Conservation (phyloP, 2,329 filamentous ascomycete species). For the Pezicula radicicola region DNA sequence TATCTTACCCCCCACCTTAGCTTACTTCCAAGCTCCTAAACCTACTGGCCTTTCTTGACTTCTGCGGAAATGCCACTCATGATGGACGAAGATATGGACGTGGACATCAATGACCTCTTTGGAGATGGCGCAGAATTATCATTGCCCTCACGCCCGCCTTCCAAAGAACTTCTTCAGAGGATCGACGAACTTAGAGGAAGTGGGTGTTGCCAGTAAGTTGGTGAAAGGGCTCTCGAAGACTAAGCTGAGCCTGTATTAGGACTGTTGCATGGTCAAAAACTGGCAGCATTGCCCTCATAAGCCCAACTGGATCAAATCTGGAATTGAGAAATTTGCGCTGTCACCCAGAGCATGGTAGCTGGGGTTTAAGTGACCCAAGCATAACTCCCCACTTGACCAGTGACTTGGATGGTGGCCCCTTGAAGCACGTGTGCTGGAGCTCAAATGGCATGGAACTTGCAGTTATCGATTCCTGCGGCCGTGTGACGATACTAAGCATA, state of each 20-base stretch:
- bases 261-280: slow-evolving; percentile 84
- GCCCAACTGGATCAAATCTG: slow-evolving; percentile 65
- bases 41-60: neutral
- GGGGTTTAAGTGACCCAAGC: slow-evolving; percentile 74
- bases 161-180: slow-evolving; percentile 67
- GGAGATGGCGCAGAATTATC: slow-evolving; percentile 63
- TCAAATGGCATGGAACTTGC: slow-evolving; percentile 74
- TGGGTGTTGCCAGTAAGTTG: slow-evolving; percentile 78
- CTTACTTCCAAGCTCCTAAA: no score
- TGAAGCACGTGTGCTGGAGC: slow-evolving; percentile 84
- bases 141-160: slow-evolving; percentile 49
- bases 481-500: slow-evolving; percentile 72
- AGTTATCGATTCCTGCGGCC: slow-evolving; percentile 75
- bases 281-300: slow-evolving; percentile 81
- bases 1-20: no score
- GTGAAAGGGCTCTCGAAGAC: neutral
- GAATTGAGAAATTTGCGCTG: slow-evolving; percentile 72
- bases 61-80: slow-evolving; percentile 43
- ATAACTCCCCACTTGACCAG: slow-evolving; percentile 58
- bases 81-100: slow-evolving; percentile 53
- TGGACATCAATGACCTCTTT: slow-evolving; percentile 73
- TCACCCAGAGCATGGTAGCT: slow-evolving; percentile 65
- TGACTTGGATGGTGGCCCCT: slow-evolving; percentile 58
- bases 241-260: slow-evolving; percentile 41
- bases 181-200: slow-evolving; percentile 73